These are phyloP conservation scores for Leptosphaerulina australis DNA, from an alignment of 2,329 filamentous ascomycete species.

Conservation along the genomic window DNA sequence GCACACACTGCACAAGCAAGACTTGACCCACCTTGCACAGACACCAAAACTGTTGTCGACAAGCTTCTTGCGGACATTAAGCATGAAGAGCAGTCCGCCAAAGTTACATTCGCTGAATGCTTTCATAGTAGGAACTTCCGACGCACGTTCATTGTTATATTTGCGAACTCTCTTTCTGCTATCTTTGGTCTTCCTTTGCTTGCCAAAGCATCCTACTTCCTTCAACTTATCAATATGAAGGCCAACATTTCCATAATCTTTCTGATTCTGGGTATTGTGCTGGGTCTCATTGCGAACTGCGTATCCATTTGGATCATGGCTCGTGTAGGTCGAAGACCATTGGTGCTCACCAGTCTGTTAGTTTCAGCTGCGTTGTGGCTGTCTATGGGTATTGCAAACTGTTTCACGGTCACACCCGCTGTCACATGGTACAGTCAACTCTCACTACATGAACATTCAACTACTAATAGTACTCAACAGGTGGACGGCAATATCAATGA, in stretches of 20 bases:
- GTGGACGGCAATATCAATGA: conserved; percentile 50
- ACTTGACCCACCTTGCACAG: conserved; percentile 51
- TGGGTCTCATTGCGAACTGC: conserved; percentile 55
- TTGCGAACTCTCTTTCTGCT: conserved; percentile 40
- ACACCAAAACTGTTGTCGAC: conserved; percentile 44
- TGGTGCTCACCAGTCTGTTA: conserved; percentile 48
- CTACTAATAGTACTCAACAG: conserved; percentile 28
- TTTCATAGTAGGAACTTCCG: conserved; percentile 45
- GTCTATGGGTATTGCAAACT: conserved; percentile 57
- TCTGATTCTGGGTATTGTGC: conserved; percentile 54
- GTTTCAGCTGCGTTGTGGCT: conserved; percentile 51
- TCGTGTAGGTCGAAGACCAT: conserved; percentile 49
- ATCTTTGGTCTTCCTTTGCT: conserved; percentile 47
- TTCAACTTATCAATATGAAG: conserved; percentile 43
- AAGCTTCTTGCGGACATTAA: conserved; percentile 33
- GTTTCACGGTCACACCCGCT: conserved; percentile 45
- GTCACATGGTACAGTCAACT: conserved; percentile 48
- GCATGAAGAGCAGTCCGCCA: conserved; percentile 31
- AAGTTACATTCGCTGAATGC: conserved; percentile 41
- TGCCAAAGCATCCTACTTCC: conserved; percentile 45
- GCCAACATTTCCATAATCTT: conserved; percentile 49
- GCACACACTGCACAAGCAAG: conserved; percentile 57
- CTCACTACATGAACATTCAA: background rate
- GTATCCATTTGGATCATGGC: conserved; percentile 54
- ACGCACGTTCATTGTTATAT: conserved; percentile 48